Percentiles rank a stretch among this genome's conserved stretches.
Evolutionary conservation across 768 basidiomycete species (phyloP).

Genomic region (Mycena galericulata): DNA sequence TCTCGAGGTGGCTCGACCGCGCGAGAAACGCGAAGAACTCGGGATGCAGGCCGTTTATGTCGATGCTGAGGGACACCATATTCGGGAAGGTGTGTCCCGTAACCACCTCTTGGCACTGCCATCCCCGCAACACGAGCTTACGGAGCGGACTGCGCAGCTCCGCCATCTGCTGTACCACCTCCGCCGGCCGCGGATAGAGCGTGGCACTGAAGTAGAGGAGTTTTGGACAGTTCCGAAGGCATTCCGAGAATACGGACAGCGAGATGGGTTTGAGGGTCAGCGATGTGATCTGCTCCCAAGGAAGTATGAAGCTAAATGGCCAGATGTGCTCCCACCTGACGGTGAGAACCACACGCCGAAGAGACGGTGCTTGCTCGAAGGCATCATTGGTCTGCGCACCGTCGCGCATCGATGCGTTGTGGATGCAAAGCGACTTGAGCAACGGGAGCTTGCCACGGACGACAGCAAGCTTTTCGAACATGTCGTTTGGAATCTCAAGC

Average conservation of each 20-base stretch:
- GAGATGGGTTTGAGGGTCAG: slow-evolving; percentile 23
- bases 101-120: slow-evolving; percentile 7
- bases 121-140: slow-evolving; percentile 22
- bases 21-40: slow-evolving; percentile 23
- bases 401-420: slow-evolving; percentile 1
- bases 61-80: slow-evolving; percentile 11
- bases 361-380: slow-evolving; percentile 24
- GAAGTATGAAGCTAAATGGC: slow-evolving; percentile 19
- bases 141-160: slow-evolving; percentile 20
- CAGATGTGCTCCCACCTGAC: slow-evolving; percentile 2
- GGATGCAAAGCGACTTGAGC: slow-evolving; percentile 14
- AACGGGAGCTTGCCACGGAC: slow-evolving; percentile 12
- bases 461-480: slow-evolving; percentile 3
- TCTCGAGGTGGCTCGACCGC: slow-evolving; percentile 27
- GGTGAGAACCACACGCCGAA: slow-evolving; percentile 15
- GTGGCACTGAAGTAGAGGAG: slow-evolving; percentile 27
- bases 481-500: background rate
- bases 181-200: background rate
- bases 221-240: slow-evolving; percentile 21
- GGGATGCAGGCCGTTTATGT: slow-evolving; percentile 1
- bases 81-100: slow-evolving; percentile 14
- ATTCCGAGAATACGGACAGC: slow-evolving; percentile 24
- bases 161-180: background rate
- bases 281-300: slow-evolving; percentile 28
- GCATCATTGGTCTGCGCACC: slow-evolving; percentile 8